Conservation (phyloP, 2,329 filamentous ascomycete species). For the Cercospora citrullina region DNA sequence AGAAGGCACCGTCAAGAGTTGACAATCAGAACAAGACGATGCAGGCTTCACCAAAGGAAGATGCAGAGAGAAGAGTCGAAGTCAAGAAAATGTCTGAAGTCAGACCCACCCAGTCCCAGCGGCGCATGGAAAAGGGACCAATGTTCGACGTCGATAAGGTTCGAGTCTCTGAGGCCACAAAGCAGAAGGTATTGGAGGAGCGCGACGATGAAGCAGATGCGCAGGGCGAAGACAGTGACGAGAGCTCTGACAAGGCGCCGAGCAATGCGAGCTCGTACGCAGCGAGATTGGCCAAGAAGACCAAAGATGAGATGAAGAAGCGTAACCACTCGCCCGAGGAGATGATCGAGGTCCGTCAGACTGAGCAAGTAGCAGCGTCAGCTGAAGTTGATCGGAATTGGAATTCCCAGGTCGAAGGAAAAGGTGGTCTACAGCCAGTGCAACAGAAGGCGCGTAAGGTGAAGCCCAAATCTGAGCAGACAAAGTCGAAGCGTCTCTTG, state of each 20-base stretch:
- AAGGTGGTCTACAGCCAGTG: background rate
- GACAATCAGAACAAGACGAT: background rate
- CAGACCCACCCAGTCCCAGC: background rate
- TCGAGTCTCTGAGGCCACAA: background rate
- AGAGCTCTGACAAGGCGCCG: background rate
- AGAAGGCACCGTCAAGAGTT: background rate
- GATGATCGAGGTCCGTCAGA: background rate
- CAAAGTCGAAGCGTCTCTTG: background rate
- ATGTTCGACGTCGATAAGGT: conserved; percentile 5
- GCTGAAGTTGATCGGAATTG: background rate
- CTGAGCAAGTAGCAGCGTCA: background rate
- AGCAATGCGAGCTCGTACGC: conserved; percentile 5
- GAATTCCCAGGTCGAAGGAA: background rate
- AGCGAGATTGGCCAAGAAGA: background rate
- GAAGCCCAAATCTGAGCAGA: background rate
- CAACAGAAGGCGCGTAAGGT: background rate
- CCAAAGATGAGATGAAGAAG: background rate
- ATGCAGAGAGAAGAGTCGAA: background rate
- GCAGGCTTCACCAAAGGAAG: background rate
- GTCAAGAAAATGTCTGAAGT: background rate
- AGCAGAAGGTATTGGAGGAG: background rate
- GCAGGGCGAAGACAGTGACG: background rate
- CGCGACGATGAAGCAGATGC: background rate
- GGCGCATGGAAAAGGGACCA: background rate
- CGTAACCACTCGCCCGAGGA: background rate